A percentile compares a stretch with the other conserved stretches of the same genome.
Evolutionary conservation across 805 yeast genomes (phyloP).

Genomic region (Myxozyma vanderwaltii): DNA sequence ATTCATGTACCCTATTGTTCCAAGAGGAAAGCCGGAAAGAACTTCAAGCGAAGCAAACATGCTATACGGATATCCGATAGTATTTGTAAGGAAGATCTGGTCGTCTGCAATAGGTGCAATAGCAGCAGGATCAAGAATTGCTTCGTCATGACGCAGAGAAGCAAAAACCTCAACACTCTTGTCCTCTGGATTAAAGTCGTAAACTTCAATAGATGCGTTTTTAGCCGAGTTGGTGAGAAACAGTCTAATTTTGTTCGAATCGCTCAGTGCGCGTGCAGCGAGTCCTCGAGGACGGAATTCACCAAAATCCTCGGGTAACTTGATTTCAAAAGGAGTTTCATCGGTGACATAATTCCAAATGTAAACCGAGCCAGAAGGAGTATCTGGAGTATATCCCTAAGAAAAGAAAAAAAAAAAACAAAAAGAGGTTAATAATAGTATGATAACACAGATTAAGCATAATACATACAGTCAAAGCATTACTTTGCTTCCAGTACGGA

Average conservation of each 20-base stretch:
- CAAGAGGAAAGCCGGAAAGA: slow-evolving; percentile 29
- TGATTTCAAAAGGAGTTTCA: slow-evolving; percentile 16
- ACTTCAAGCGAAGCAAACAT: slow-evolving; percentile 18
- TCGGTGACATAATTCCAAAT: slow-evolving; percentile 33
- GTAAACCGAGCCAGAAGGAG: slow-evolving; percentile 28
- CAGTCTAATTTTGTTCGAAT: slow-evolving; percentile 21
- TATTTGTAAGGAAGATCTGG: slow-evolving; percentile 27
- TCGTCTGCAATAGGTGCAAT: slow-evolving; percentile 28
- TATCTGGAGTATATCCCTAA: slow-evolving; percentile 20
- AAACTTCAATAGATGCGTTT: slow-evolving; percentile 32
- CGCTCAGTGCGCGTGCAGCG: slow-evolving; percentile 4
- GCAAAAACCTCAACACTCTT: slow-evolving; percentile 13
- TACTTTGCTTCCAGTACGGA: slow-evolving; percentile 31
- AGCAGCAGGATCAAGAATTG: slow-evolving; percentile 27
- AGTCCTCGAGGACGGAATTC: slow-evolving; percentile 34
- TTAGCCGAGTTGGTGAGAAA: slow-evolving; percentile 30
- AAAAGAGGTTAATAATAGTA: no score
- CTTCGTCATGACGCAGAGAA: slow-evolving; percentile 28
- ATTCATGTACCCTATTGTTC: slow-evolving; percentile 32
- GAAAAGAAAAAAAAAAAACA: no score
- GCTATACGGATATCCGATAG: slow-evolving; percentile 29
- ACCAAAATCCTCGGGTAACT: slow-evolving; percentile 25
- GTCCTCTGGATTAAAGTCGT: slow-evolving; percentile 22
- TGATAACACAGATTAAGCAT: neutral
- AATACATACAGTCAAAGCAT: slow-evolving; percentile 23